These are phyloP conservation scores for Dactylonectria estremocensis DNA, from an alignment of 2,329 filamentous ascomycete genomes.

Conservation along the genomic window DNA sequence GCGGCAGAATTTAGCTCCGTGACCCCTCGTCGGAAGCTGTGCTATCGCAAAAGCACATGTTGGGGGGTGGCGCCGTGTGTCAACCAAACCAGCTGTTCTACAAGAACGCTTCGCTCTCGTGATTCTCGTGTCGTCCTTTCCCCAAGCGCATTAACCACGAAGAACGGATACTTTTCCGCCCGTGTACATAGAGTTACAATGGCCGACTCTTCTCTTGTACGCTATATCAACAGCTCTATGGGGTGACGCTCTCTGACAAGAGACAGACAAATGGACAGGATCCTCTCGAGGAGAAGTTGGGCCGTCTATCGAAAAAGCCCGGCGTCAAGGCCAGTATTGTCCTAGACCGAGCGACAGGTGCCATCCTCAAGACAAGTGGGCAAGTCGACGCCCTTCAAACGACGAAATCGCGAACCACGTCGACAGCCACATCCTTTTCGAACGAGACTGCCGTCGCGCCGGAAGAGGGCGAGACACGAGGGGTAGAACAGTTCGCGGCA, in stretches of 20 bases:
- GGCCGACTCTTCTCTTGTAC: conserved; percentile 47
- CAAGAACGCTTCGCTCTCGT: conserved; percentile 29
- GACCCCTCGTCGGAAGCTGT: conserved; percentile 36
- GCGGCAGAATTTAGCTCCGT: conserved; percentile 57
- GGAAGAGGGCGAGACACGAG: conserved; percentile 67
- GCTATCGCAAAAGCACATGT: conserved; percentile 34
- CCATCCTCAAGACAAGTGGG: conserved; percentile 83
- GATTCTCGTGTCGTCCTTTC: conserved; percentile 11
- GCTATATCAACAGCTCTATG: neutral
- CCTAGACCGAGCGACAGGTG: conserved; percentile 79
- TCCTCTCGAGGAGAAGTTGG: conserved; percentile 75
- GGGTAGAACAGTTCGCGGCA: conserved; percentile 80
- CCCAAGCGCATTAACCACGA: neutral
- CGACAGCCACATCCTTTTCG: conserved; percentile 61
- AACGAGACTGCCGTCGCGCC: conserved; percentile 60
- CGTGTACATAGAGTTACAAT: conserved; percentile 30
- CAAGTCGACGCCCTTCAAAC: conserved; percentile 71
- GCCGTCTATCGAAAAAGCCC: conserved; percentile 81
- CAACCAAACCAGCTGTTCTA: conserved; percentile 7
- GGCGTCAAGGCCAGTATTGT: conserved; percentile 85
- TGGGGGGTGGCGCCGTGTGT: conserved; percentile 26
- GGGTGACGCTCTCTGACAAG: conserved; percentile 14
- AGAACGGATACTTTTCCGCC: neutral
- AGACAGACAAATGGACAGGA: conserved; percentile 66
- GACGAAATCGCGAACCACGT: conserved; percentile 54